These are phyloP conservation scores for Tulasnella sp. DNA, from an alignment of 768 basidiomycete genomes.

Conservation along the genomic window DNA sequence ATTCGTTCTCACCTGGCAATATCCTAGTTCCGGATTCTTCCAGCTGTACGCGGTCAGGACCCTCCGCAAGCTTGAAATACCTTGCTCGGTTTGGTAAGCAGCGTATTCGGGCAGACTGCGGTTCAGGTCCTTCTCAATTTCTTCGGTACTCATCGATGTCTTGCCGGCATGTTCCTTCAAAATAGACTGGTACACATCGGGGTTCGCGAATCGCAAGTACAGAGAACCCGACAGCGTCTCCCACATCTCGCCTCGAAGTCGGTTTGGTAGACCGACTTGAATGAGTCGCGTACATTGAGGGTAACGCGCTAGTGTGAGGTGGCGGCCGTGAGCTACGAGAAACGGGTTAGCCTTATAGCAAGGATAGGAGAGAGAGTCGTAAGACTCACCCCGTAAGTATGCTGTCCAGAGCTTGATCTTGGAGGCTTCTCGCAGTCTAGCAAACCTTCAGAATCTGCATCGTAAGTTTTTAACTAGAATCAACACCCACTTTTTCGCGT, in stretches of 20 bases:
- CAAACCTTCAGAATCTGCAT: neutral
- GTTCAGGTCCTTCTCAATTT: constrained; percentile 98
- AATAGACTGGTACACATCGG: constrained; percentile 72
- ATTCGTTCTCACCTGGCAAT: constrained; percentile 67
- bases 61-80: constrained; percentile 76
- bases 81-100: constrained; percentile 87
- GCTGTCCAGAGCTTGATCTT: constrained; percentile 95
- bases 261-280: constrained; percentile 92
- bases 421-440: constrained; percentile 78
- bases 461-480: neutral
- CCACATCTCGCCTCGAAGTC: constrained; percentile 96
- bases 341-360: neutral
- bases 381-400: constrained; percentile 66
- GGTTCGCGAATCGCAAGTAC: constrained; percentile 82
- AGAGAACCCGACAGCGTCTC: constrained; percentile 93
- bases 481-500: constrained; percentile 73
- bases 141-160: constrained; percentile 86
- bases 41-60: constrained; percentile 95
- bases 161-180: constrained; percentile 72
- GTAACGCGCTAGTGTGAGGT: constrained; percentile 91
- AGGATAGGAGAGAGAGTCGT: neutral
- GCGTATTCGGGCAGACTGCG: constrained; percentile 94
- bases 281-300: constrained; percentile 96
- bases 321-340: constrained; percentile 77
- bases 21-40: constrained; percentile 90